These are phyloP conservation scores for Trichaptum fuscoviolaceum DNA, from an alignment of 768 basidiomycete genomes.

Conservation along the genomic window DNA sequence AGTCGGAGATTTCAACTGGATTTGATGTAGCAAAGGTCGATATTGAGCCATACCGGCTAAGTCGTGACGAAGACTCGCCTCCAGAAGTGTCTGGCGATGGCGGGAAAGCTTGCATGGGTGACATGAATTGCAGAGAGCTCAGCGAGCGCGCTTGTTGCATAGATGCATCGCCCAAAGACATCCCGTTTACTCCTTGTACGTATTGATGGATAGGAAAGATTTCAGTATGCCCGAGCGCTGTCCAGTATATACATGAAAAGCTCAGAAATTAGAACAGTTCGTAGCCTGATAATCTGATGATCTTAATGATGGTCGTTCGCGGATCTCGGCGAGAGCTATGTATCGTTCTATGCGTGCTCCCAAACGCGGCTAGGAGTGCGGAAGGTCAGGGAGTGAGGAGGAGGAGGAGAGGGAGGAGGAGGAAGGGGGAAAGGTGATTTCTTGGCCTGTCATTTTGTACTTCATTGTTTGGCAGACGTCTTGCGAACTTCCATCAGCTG, in stretches of 20 bases:
- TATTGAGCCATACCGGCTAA: conserved; percentile 1
- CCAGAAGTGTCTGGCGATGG: not conserved
- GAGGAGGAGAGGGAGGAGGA: not conserved
- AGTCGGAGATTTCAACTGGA: not conserved
- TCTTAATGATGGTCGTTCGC: not conserved
- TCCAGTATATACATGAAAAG: not conserved
- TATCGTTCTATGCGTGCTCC: not conserved
- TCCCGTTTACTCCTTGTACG: not conserved
- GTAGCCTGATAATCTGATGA: not conserved
- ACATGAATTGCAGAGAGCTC: not conserved
- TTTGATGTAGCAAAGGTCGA: not conserved
- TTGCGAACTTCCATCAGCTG: not conserved
- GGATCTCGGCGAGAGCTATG: not conserved
- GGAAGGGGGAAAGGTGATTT: not conserved
- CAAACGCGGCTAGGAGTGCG: not conserved
- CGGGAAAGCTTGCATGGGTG: not conserved
- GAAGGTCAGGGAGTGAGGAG: not conserved
- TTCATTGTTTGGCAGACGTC: not conserved
- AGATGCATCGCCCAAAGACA: not conserved
- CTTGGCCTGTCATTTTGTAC: not conserved
- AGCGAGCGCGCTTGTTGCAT: not conserved
- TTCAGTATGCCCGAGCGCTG: not conserved
- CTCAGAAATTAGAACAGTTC: not conserved
- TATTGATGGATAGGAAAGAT: not conserved
- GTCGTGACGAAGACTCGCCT: not conserved